phyloP scores from a whole-genome alignment of 345 rosid genomes.

The Salix suchowensis region DNA sequence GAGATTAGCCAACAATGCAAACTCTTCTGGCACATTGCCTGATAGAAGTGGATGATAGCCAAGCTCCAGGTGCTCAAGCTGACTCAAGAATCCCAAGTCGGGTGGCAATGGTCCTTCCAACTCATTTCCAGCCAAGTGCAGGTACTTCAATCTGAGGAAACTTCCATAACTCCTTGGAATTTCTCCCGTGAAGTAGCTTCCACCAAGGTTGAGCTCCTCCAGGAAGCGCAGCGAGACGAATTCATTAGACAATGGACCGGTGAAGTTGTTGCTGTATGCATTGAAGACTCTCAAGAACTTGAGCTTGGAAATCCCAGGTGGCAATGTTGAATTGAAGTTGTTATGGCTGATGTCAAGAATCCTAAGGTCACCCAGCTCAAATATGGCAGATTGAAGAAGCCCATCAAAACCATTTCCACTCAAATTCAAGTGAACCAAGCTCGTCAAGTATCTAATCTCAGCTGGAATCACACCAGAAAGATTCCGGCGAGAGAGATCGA shows the following conservation, averaged over 20 bases:
- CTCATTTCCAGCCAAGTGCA: conserved; percentile 67
- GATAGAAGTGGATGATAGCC: conserved; percentile 62
- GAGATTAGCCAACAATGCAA: conserved; percentile 46
- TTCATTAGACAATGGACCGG: conserved; percentile 58
- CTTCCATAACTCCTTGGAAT: conserved; percentile 64
- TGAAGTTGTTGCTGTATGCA: conserved; percentile 79
- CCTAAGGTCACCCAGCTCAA: conserved; percentile 53
- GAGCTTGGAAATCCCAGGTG: conserved; percentile 71
- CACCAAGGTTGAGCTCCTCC: conserved; percentile 88
- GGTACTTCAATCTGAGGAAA: conserved; percentile 44
- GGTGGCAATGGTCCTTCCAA: conserved; percentile 63
- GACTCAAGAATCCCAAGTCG: conserved; percentile 49
- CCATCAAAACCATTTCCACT: conserved; percentile 63
- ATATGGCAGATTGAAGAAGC: conserved; percentile 47
- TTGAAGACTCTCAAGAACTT: conserved; percentile 55
- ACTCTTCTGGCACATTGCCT: conserved; percentile 65
- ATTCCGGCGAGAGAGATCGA: conserved; percentile 70
- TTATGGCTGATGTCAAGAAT: conserved; percentile 79
- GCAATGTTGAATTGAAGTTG: conserved; percentile 67
- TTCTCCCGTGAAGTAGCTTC: conserved; percentile 80
- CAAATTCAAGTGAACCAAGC: conserved; percentile 64
- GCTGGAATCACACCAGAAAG: conserved; percentile 67
- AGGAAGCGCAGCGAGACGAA: conserved; percentile 46
- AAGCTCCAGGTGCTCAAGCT: conserved; percentile 68
- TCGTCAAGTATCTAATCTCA: conserved; percentile 53